phyloP scores from a whole-genome alignment of 768 basidiomycete genomes.

The Polyporus arcularius region DNA sequence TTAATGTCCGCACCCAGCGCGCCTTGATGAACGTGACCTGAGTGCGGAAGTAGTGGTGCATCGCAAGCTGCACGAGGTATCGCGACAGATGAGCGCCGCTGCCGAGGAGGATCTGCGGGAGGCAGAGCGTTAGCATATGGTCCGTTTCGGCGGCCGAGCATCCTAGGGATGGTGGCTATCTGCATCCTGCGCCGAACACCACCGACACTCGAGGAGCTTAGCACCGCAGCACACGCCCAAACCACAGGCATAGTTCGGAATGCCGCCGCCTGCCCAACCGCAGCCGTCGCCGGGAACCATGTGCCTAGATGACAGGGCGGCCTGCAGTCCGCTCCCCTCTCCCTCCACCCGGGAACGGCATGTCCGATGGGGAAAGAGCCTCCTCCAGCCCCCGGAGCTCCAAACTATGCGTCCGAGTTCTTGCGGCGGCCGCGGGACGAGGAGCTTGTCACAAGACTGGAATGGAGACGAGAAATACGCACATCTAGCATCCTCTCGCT shows the following conservation, averaged over 20 bases:
- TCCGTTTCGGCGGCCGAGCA: too few species aligned
- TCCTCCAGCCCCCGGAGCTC: not conserved
- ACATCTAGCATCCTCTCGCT: conserved; percentile 71
- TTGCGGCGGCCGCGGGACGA: conserved; percentile 4
- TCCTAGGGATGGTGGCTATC: too few species aligned
- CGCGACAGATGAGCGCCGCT: conserved; percentile 80
- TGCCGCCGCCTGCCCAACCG: not conserved
- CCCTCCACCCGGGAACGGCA: not conserved
- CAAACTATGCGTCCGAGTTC: not conserved
- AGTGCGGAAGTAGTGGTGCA: conserved; percentile 78
- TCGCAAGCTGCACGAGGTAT: conserved; percentile 75
- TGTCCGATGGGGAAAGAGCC: not conserved
- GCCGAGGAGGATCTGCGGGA: conserved; percentile 61
- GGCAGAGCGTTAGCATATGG: not conserved
- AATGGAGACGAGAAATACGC: conserved; percentile 33
- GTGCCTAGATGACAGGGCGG: conserved; percentile 1
- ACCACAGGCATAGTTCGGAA: not conserved
- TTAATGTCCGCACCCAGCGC: conserved; percentile 68
- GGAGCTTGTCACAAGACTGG: conserved; percentile 19
- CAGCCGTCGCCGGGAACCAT: not conserved
- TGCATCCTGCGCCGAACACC: too few species aligned
- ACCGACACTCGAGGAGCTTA: too few species aligned
- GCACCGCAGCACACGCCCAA: too few species aligned
- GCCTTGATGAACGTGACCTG: conserved; percentile 75
- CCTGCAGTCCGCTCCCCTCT: not conserved